phyloP scores from a whole-genome alignment of 345 rosid species.

The Raphanus raphanistrum region DNA sequence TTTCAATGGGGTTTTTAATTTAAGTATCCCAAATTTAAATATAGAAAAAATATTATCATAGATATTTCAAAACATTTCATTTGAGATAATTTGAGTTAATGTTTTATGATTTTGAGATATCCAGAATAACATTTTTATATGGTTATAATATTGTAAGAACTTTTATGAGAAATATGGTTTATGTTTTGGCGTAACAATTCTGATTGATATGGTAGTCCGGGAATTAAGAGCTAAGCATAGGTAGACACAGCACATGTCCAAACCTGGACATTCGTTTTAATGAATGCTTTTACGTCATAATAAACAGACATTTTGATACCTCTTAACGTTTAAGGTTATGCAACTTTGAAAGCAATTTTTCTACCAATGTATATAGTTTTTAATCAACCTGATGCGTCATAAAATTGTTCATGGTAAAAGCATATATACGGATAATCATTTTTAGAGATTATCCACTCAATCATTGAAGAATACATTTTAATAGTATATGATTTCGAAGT shows the following conservation, averaged over 20 bases:
- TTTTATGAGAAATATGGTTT: background rate
- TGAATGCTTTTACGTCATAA: constrained; percentile 33
- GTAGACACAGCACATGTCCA: constrained; percentile 17
- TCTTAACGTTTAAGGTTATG: constrained; percentile 31
- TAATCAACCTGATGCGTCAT: background rate
- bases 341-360: constrained; percentile 3
- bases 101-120: background rate
- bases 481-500: background rate
- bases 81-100: background rate
- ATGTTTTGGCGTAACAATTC: constrained; percentile 22
- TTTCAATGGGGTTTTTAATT: background rate
- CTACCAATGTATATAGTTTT: background rate
- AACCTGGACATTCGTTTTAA: background rate
- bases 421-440: background rate
- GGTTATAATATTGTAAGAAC: too few species aligned
- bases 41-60: background rate
- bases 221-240: constrained; percentile 33
- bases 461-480: background rate
- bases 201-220: constrained; percentile 20
- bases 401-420: background rate
- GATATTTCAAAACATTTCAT: background rate
- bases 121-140: too few species aligned
- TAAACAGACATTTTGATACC: constrained; percentile 22
- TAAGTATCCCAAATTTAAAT: background rate
- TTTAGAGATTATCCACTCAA: background rate